Evolutionary conservation across 192 early-diverging fungal genomes (phyloP), one percentile per base, ranked within the genome.

Genomic region (Entomortierella lignicola): DNA sequence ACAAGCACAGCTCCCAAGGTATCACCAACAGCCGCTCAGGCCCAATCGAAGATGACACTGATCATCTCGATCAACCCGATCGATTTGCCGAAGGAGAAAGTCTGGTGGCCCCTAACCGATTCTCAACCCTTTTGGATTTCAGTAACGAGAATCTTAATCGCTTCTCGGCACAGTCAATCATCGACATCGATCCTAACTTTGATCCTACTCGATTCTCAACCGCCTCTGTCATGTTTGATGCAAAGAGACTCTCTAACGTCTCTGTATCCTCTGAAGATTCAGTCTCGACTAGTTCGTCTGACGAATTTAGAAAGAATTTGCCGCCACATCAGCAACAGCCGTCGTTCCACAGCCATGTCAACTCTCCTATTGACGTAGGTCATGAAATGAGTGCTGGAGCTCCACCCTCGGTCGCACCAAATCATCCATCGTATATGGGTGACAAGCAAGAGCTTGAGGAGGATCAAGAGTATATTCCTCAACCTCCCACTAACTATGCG

Each of bases 361-460:
- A 53, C 52, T 62, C 65, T 15, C 64, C 63, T 13, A 55, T 48
- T n/a, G 47, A 60, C 15, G 30, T 42, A 6, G 50, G 44, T 23
- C 50, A 31, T 0, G 63, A 66, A 25, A n/a, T 32, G 12, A 44
- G 30, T 23, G 32, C 50, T 23, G 64, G 59, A n/a, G 31, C 41
- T 1, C 47, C 61, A 2, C 44, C 26, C 0, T 26, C 52, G 18
- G 31, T 72, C 25, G 59, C 60, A 2, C 32, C 60, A 2, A 61
- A 41, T n/a, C 58, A 52, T 0, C 69, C 57, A 12, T 48, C 43
- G 29, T 58, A 60, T n/a, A 43, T 30, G 56, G 67, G 67, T 2
- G 75, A 79, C 37, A 79, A 79, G 42, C 75, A 70, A 34, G 75
- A 79, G 41, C 21, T 79, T n/a, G 51, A 69, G 1, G 75, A 79